Conservation (phyloP, 2,329 filamentous ascomycete species). For the Cercospora brassicicola region DNA sequence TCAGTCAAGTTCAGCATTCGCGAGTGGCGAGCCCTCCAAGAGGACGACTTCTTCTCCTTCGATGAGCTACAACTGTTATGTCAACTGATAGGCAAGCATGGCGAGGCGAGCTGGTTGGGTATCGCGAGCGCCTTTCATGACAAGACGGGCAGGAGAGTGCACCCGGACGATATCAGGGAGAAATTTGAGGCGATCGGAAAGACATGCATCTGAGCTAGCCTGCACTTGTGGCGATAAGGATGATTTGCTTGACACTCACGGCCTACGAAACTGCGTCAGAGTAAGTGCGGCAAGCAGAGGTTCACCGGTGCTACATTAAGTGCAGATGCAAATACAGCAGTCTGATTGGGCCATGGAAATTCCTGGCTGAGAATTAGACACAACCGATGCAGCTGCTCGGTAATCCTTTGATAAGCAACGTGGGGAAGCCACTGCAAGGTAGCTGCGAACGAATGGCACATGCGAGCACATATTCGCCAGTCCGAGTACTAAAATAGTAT, state of each 20-base stretch:
- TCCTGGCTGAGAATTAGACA: not conserved
- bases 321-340: not conserved
- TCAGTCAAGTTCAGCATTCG: conserved; percentile 33
- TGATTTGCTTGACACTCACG: not conserved
- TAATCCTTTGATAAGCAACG: conserved; percentile 8
- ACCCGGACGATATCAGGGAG: conserved; percentile 46
- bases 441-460: not conserved
- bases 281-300: not conserved
- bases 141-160: conserved; percentile 50
- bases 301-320: not conserved
- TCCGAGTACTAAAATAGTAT: not conserved
- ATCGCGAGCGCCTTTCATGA: conserved; percentile 52
- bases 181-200: conserved; percentile 41
- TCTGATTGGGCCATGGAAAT: not conserved
- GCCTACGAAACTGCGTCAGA: not conserved
- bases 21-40: conserved; percentile 36
- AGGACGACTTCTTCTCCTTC: conserved; percentile 41
- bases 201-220: not conserved
- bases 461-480: not conserved
- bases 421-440: conserved; percentile 6
- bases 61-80: conserved; percentile 47
- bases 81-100: conserved; percentile 43
- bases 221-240: not conserved
- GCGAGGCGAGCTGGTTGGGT: conserved; percentile 46
- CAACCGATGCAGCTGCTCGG: conserved; percentile 1